Conservation (phyloP, 2,329 filamentous ascomycete species). For the Aureobasidium zeae region DNA sequence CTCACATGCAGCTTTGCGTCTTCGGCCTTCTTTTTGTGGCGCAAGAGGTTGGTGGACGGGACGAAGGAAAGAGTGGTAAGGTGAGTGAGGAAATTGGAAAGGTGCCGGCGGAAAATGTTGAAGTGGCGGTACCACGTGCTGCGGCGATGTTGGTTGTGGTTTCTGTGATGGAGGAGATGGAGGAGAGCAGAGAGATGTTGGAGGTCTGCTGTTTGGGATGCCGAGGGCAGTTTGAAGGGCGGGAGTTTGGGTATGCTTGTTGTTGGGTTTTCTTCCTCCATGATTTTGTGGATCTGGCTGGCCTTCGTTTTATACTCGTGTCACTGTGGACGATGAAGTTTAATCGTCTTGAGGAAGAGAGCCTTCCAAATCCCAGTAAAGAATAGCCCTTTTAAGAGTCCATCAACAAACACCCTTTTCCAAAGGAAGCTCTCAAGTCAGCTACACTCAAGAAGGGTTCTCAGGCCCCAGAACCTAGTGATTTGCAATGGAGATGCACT, state of each 20-base stretch:
- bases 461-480: too few species aligned
- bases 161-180: slow-evolving; percentile 66
- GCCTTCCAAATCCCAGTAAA: too few species aligned
- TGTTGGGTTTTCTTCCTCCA: background rate
- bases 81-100: slow-evolving; percentile 44
- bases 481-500: too few species aligned
- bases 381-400: too few species aligned
- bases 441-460: too few species aligned
- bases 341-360: too few species aligned
- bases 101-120: slow-evolving; percentile 58
- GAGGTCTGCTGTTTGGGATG: slow-evolving; percentile 15
- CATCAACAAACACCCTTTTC: too few species aligned
- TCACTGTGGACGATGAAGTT: too few species aligned
- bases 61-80: slow-evolving; percentile 20
- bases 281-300: background rate
- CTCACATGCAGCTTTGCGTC: slow-evolving; percentile 18
- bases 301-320: too few species aligned
- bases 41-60: slow-evolving; percentile 25
- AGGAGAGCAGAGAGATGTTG: slow-evolving; percentile 47
- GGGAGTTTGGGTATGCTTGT: slow-evolving; percentile 1
- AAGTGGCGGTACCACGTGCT: slow-evolving; percentile 75
- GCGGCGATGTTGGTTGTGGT: slow-evolving; percentile 81
- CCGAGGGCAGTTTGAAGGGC: slow-evolving; percentile 10
- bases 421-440: too few species aligned
- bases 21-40: slow-evolving; percentile 22